Evolutionary conservation across 164 flowering plant genomes (phyloP), one percentile per base, ranked within the genome.

Genomic region (Saururus chinensis): DNA sequence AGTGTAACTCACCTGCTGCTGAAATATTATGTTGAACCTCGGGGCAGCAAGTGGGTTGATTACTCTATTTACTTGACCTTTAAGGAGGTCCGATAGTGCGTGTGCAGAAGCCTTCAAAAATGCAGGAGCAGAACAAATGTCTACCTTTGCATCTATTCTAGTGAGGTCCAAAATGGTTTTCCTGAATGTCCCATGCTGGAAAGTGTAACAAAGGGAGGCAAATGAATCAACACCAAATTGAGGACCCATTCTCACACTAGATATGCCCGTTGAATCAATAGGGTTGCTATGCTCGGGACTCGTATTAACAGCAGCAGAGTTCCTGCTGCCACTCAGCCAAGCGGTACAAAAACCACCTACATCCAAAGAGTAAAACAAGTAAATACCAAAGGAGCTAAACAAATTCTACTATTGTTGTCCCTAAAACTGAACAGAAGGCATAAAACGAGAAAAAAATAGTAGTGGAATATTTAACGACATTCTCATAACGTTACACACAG

Each of bases 151-250:
- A 76, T 92, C 96, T 48, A 92, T 56, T 17, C 96, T 69, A 40
- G 96, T 89, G 26, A 92, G 79, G 66, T 92, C 96, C 61, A 76
- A 71, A 60, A 63, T 83, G 0, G 0, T 19, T 59, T 81, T 74
- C 63, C 79, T 81, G 74, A 92, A 92, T 56, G 72, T 77, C 55
- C 98, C 98, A 65, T 80, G 93, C 72, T 87, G 98, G 41, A 74
- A 72, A 22, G 88, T 83, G 72, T 65, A 86, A 76, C 92, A 79
- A 56, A 74, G 45, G 26, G 98, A 92, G 23, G 88, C 93, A 78
- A 87, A 92, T 41, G 84, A 58, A 70, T 92, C 96, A 52, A 85
- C 87, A 60, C 56, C 72, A 5, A 86, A 56, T 40, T 77, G 81
- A 60, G 66, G 77, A 68, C 82, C 78, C 51, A 48, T 64, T 59